These are phyloP conservation scores for Crithidia brevicula DNA, from an alignment of 208 protist genomes.

Conservation along the genomic window DNA sequence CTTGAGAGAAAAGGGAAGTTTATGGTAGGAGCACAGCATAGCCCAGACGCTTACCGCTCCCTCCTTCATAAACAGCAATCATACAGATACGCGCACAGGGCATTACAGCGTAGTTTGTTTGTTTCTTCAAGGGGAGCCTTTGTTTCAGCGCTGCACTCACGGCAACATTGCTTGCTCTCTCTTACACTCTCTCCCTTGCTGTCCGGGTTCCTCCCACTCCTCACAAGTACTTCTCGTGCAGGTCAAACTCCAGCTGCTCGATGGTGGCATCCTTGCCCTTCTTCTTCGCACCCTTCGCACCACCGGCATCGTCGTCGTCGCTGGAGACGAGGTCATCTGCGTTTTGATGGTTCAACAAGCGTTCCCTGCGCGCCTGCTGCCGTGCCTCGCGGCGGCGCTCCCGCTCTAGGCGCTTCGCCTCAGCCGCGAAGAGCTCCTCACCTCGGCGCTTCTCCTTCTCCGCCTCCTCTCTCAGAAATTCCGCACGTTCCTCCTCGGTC, in stretches of 20 bases:
- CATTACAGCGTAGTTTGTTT: too few relatives aligned
- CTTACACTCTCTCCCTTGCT: background rate
- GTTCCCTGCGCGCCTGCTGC: constrained; percentile 41
- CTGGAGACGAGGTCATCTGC: constrained; percentile 31
- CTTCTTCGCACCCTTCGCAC: constrained; percentile 28
- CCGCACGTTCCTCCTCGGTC: constrained; percentile 46
- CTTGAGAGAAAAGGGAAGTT: too few relatives aligned
- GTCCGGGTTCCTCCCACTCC: too few relatives aligned
- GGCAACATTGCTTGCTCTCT: background rate
- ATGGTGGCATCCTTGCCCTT: constrained; percentile 29
- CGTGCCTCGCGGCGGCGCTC: constrained; percentile 43
- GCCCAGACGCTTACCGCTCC: too few relatives aligned
- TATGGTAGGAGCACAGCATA: too few relatives aligned
- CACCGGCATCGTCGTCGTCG: constrained; percentile 39
- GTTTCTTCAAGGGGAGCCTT: too few relatives aligned
- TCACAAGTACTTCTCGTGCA: constrained; percentile 36
- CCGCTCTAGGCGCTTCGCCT: constrained; percentile 33
- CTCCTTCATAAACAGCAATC: too few relatives aligned
- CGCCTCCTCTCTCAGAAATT: constrained; percentile 49
- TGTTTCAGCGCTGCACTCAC: background rate
- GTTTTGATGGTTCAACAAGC: constrained; percentile 32
- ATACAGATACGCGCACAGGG: too few relatives aligned
- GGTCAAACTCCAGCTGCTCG: constrained; percentile 42
- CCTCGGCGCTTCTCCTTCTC: constrained; percentile 42
- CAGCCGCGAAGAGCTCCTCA: constrained; percentile 34